phyloP scores from a whole-genome alignment of 2,329 filamentous ascomycete genomes.

The Colletotrichum brevisporum region DNA sequence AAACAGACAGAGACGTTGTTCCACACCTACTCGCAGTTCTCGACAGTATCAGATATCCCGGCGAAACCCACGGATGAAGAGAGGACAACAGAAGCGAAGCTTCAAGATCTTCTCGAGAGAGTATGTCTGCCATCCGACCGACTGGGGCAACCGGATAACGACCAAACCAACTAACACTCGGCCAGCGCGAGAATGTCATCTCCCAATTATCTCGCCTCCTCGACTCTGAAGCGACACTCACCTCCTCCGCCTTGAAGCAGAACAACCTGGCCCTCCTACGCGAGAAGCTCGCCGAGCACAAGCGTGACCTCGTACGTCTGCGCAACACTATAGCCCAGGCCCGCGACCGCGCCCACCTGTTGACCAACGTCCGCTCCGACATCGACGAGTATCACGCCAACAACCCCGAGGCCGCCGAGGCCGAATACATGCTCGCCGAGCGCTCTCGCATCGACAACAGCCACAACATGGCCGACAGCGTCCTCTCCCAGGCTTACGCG shows the following conservation, averaged over 20 bases:
- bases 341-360: constrained; percentile 89
- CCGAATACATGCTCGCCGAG: constrained; percentile 98
- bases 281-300: constrained; percentile 90
- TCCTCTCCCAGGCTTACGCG: constrained; percentile 95
- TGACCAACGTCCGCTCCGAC: constrained; percentile 91
- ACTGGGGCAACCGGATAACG: not conserved
- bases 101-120: constrained; percentile 88
- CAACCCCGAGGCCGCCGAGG: constrained; percentile 87
- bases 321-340: constrained; percentile 81
- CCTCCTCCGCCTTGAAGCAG: constrained; percentile 94
- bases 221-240: constrained; percentile 90
- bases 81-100: constrained; percentile 80
- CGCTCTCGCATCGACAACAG: constrained; percentile 88
- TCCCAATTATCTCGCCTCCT: constrained; percentile 88
- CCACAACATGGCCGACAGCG: constrained; percentile 89
- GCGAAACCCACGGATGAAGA: constrained; percentile 90
- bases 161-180: constrained; percentile 8
- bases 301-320: constrained; percentile 83
- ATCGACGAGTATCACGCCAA: constrained; percentile 89
- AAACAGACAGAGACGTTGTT: constrained; percentile 85
- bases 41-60: constrained; percentile 83
- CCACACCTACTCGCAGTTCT: constrained; percentile 92
- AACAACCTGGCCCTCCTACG: constrained; percentile 94
- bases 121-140: constrained; percentile 59
- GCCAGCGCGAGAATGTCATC: constrained; percentile 85